A percentile compares a stretch with the other conserved stretches of the same genome.
phyloP scores from a whole-genome alignment of 2,329 filamentous ascomycete species.

The Aureobasidium sp. region DNA sequence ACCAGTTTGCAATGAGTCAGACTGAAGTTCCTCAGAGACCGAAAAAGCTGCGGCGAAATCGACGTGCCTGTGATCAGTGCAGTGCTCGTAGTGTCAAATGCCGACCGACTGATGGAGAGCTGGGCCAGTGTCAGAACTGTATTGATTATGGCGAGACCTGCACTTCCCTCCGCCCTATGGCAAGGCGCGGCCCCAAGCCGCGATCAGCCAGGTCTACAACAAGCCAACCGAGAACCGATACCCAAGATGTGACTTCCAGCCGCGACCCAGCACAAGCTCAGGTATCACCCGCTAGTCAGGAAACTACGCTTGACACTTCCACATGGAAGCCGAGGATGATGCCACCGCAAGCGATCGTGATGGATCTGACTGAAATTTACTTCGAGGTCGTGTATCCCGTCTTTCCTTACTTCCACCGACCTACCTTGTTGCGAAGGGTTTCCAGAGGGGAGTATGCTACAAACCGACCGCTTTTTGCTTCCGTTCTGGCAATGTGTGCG shows the following conservation, averaged over 20 bases:
- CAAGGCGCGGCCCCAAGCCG: slow-evolving; percentile 23
- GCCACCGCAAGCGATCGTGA: slow-evolving; percentile 28
- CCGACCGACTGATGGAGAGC: slow-evolving; percentile 38
- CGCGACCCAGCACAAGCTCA: not conserved
- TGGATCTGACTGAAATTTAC: slow-evolving; percentile 39
- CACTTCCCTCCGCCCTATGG: slow-evolving; percentile 37
- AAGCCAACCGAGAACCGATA: not conserved
- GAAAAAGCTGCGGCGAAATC: slow-evolving; percentile 15
- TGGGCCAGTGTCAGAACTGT: slow-evolving; percentile 41
- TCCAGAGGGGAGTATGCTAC: slow-evolving; percentile 32
- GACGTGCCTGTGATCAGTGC: slow-evolving; percentile 34
- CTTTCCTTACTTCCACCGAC: slow-evolving; percentile 41
- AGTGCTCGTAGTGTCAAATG: slow-evolving; percentile 34
- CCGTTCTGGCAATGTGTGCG: slow-evolving; percentile 45
- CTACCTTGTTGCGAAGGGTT: slow-evolving; percentile 32
- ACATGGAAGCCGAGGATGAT: not conserved
- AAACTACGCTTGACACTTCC: slow-evolving; percentile 16
- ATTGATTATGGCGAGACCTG: slow-evolving; percentile 42
- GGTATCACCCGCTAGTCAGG: not conserved
- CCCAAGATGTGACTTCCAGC: not conserved
- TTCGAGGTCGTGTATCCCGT: slow-evolving; percentile 45
- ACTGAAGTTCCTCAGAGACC: not conserved
- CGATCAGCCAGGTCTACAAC: not conserved
- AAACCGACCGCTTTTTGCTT: slow-evolving; percentile 38
- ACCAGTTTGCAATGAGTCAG: not conserved